phyloP scores from a whole-genome alignment of 208 protist species.

The Trypanosoma cruzi region DNA sequence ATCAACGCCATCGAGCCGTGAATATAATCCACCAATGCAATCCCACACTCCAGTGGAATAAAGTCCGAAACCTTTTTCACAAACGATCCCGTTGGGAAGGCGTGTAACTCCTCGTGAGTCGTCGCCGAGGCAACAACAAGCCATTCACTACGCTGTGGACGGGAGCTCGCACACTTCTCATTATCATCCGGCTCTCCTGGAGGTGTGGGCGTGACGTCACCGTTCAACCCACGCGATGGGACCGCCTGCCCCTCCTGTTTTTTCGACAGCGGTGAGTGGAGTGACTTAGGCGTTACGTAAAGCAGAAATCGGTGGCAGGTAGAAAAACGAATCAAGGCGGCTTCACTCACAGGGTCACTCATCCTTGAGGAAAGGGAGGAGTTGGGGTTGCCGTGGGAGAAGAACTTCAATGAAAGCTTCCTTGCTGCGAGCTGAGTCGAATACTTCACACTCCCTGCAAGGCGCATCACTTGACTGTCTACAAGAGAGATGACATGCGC shows the following conservation, averaged over 20 bases:
- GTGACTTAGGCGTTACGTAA: slow-evolving; percentile 25
- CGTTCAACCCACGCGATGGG: not conserved
- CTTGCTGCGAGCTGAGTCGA: slow-evolving; percentile 19
- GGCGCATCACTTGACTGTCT: slow-evolving; percentile 29
- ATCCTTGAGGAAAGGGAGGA: not conserved
- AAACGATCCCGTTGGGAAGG: slow-evolving; percentile 18
- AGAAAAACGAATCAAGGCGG: slow-evolving; percentile 29
- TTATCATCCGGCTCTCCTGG: not conserved
- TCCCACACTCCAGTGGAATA: slow-evolving; percentile 26
- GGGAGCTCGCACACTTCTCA: not conserved
- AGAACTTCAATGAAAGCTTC: not conserved
- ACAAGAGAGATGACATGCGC: slow-evolving; percentile 29
- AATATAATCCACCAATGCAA: slow-evolving; percentile 28
- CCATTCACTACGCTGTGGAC: slow-evolving; percentile 29
- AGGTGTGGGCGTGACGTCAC: not conserved
- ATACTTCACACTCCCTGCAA: slow-evolving; percentile 30
- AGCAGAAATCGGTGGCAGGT: slow-evolving; percentile 29
- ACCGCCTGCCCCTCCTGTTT: not conserved
- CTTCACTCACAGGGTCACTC: slow-evolving; percentile 13
- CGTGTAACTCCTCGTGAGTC: slow-evolving; percentile 27
- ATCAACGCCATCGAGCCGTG: slow-evolving; percentile 15
- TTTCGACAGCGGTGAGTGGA: slow-evolving; percentile 16
- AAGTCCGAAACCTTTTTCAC: slow-evolving; percentile 22
- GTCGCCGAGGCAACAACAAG: slow-evolving; percentile 28
- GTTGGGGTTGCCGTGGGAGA: not conserved